Conservation (phyloP, 768 basidiomycete species). For the Amanita rubescens region DNA sequence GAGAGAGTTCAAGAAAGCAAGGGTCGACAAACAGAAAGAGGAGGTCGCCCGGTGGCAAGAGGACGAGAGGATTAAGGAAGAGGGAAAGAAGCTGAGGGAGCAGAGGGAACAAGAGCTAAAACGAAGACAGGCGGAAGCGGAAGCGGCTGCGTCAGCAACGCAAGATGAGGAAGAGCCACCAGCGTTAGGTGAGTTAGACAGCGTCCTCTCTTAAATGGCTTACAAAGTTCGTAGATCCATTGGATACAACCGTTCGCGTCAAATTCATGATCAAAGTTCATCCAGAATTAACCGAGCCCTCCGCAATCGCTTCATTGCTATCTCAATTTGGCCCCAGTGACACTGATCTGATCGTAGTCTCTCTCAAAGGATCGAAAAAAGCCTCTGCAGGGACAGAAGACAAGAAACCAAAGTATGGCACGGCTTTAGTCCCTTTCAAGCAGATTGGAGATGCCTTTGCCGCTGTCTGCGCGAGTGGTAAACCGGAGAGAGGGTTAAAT, state of each 20-base stretch:
- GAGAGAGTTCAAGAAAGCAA: constrained; percentile 65
- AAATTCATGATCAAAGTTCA: constrained; percentile 57
- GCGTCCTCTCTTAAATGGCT: too few relatives aligned
- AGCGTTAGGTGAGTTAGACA: constrained; percentile 43
- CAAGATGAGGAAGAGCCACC: constrained; percentile 48
- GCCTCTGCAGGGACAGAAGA: constrained; percentile 22
- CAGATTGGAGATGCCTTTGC: constrained; percentile 73
- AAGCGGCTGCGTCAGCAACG: constrained; percentile 22
- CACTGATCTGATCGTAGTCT: constrained; percentile 56
- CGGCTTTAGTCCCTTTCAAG: constrained; percentile 69
- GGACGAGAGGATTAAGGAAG: constrained; percentile 68
- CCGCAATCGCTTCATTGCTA: constrained; percentile 44
- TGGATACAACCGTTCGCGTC: constrained; percentile 71
- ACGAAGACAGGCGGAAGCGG: constrained; percentile 36
- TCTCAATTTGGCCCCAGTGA: constrained; percentile 58
- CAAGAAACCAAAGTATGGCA: constrained; percentile 58
- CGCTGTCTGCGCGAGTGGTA: constrained; percentile 55
- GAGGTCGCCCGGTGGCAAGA: constrained; percentile 47
- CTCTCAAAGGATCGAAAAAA: constrained; percentile 55
- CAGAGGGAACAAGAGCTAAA: constrained; percentile 51
- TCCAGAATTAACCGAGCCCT: constrained; percentile 46
- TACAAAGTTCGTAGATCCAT: too few relatives aligned
- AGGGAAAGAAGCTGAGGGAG: constrained; percentile 61
- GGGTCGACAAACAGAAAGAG: constrained; percentile 53
- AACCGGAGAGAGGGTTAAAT: constrained; percentile 42